Evolutionary conservation across 2,329 filamentous ascomycete species (phyloP).

Genomic region (Byssochlamys sp.): DNA sequence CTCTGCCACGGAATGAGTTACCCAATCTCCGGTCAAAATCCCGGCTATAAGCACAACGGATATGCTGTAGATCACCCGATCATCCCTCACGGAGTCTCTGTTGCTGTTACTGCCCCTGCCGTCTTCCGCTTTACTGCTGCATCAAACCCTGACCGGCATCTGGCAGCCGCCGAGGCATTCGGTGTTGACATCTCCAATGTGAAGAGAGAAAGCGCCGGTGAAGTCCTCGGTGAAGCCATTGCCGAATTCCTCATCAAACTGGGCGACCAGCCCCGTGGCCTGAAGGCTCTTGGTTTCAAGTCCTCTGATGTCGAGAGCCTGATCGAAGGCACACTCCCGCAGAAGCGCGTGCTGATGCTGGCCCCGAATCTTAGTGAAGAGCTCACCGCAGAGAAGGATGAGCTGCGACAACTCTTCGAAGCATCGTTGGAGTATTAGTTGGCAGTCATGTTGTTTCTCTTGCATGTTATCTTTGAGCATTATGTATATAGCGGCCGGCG

Average conservation of each 20-base stretch:
- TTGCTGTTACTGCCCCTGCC: conserved; percentile 83
- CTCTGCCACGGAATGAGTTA: conserved; percentile 90
- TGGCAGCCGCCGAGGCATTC: conserved; percentile 80
- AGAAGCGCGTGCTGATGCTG: conserved; percentile 80
- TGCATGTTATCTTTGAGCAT: neutral
- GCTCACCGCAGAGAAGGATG: conserved; percentile 59
- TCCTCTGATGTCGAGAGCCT: conserved; percentile 65
- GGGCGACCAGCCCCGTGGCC: conserved; percentile 79
- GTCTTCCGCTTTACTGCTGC: conserved; percentile 89
- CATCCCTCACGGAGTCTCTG: conserved; percentile 91
- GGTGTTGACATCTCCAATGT: conserved; percentile 81
- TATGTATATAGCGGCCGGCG: neutral
- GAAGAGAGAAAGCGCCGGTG: conserved; percentile 79
- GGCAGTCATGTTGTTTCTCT: neutral
- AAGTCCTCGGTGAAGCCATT: conserved; percentile 75
- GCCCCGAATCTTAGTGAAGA: conserved; percentile 71
- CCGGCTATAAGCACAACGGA: conserved; percentile 77
- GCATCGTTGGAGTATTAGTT: conserved; percentile 45
- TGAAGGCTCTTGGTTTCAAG: conserved; percentile 75
- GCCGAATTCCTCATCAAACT: conserved; percentile 69
- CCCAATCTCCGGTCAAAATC: conserved; percentile 91
- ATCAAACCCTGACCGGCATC: conserved; percentile 83
- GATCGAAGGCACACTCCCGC: conserved; percentile 90
- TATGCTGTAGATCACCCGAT: conserved; percentile 68
- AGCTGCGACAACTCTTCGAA: conserved; percentile 62